Conservation (phyloP, 495 filamentous ascomycete genomes). For the Neurospora cerealis region DNA sequence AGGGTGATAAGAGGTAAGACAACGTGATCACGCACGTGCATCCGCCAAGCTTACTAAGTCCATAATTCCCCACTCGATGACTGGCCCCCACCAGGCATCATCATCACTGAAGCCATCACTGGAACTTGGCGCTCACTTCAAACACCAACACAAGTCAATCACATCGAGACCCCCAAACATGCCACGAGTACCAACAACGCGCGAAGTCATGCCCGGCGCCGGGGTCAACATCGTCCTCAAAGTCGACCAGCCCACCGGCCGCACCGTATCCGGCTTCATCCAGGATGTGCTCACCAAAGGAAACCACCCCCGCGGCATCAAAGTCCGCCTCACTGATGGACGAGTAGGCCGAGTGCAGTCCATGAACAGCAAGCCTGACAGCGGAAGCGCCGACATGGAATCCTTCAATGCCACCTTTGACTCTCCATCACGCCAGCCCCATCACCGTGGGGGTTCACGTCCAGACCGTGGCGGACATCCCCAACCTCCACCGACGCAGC, state of each 20-base stretch:
- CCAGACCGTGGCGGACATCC: not conserved
- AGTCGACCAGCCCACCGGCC: slow-evolving; percentile 58
- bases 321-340: slow-evolving; percentile 59
- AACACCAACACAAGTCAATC: not conserved
- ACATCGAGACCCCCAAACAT: slow-evolving; percentile 4
- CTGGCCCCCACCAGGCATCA: not conserved
- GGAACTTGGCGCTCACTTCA: not conserved
- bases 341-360: slow-evolving; percentile 59
- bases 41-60: not conserved
- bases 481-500: slow-evolving; percentile 8
- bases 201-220: slow-evolving; percentile 45
- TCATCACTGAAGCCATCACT: not conserved
- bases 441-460: not conserved
- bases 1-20: too few relatives aligned
- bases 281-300: slow-evolving; percentile 55
- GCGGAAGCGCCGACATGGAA: slow-evolving; percentile 1
- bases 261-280: slow-evolving; percentile 51
- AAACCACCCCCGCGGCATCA: slow-evolving; percentile 66
- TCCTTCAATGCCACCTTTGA: not conserved
- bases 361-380: slow-evolving; percentile 24
- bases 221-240: slow-evolving; percentile 61
- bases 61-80: not conserved
- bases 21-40: not conserved
- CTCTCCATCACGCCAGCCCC: not conserved
- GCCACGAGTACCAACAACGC: slow-evolving; percentile 35